These are phyloP conservation scores for Paralagenidium karlingii DNA, from an alignment of 352 stramenopile genomes.

Conservation along the genomic window DNA sequence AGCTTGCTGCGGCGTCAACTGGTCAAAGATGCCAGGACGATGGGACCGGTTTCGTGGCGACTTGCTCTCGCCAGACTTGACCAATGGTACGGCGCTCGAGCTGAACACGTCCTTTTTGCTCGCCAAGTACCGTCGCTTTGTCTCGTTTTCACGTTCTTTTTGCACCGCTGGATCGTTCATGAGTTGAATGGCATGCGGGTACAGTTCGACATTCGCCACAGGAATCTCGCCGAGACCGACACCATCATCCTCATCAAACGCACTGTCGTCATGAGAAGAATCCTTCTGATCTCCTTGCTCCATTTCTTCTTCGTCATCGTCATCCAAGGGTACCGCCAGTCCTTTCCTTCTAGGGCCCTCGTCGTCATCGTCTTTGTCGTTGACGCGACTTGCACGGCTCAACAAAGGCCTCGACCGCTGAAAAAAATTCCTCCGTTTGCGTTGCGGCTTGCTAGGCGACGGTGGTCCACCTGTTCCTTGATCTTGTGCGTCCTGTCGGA, in stretches of 20 bases:
- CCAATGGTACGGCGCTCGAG: too few species aligned
- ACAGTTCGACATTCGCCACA: conserved; percentile 1
- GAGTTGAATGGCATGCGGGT: conserved; percentile 1
- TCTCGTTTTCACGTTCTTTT: conserved; percentile 23
- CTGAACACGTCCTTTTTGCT: neutral
- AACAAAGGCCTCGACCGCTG: too few species aligned
- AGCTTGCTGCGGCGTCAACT: conserved; percentile 5
- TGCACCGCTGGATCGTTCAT: conserved; percentile 31
- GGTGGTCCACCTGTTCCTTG: too few species aligned
- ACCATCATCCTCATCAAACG: conserved; percentile 23
- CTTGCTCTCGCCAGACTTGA: too few species aligned
- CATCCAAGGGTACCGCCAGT: conserved; percentile 3
- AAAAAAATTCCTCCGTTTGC: neutral
- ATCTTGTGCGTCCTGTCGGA: too few species aligned
- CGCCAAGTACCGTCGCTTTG: conserved; percentile 28
- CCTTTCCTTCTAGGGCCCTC: too few species aligned
- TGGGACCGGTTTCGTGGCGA: too few species aligned
- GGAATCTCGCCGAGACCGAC: conserved; percentile 42
- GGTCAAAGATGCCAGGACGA: conserved; percentile 2
- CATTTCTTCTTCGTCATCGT: conserved; percentile 1
- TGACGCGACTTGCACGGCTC: conserved; percentile 1
- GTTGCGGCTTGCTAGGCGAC: conserved; percentile 1
- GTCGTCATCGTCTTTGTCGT: conserved; percentile 4
- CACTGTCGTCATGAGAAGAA: conserved; percentile 13
- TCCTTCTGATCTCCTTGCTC: conserved; percentile 2